Base-by-base conservation (phyloP, 164 flowering plant genomes). In the Berberis vulgaris region DNA sequence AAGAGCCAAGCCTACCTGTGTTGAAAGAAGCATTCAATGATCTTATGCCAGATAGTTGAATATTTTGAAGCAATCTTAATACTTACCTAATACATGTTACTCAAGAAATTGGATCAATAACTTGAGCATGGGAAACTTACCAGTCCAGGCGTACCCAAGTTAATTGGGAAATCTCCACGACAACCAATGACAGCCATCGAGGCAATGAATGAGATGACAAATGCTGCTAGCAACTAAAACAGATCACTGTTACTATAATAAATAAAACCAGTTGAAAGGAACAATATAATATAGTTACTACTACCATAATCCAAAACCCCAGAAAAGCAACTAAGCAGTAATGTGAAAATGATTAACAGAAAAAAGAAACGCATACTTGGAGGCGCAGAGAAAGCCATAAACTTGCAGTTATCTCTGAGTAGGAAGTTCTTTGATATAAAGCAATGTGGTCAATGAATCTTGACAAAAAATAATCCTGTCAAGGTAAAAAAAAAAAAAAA, bases 381-480 rank as follows among this genome's bases (percentile, higher is more conserved):
- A 94, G 95, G 50, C 96, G 96, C 70, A 91, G 74, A 57, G 99
- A 94, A 63, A 94, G 97, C 99, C 99, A 94, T 73, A 88, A 77
- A 75, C 96, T 87, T 66, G 96, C 96, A 65, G 67, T 79, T 55
- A 81, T 7, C 76, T 91, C 96, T 45, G 97, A 78, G 68, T 77
- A 87, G 54, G 97, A 87, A 59, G 97, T 91, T 66, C 64, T 71
- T 74, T 90, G 95, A 78, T 91, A 87, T 59, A 79, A 61, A 3
- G 71, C 64, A 9, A 94, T 69, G 62, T 81, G 79, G 74, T 78
- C 79, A 13, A 54, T 77, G 73, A 94, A 94, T 75, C 70, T 83
- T 43, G 59, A 68, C 60, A 85, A 72, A 73, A 87, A 91, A 49
- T 65, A 69, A 6, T 83, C 87, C 99, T 94, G 93, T 65, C 54